Evolutionary conservation across 2,329 filamentous ascomycete genomes (phyloP).

Genomic region (Hypoxylon sp.): DNA sequence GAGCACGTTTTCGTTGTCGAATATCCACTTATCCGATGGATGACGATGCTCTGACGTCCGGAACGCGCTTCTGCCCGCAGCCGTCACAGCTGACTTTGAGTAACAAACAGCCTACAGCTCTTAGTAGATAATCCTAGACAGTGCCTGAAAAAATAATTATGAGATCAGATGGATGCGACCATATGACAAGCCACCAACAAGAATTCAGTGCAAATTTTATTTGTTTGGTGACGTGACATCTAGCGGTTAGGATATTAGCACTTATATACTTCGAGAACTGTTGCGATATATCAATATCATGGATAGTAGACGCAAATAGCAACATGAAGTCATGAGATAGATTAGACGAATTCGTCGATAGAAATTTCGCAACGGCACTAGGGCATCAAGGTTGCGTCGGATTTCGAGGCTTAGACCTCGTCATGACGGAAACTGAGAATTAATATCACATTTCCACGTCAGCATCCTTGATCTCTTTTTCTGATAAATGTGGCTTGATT

Average conservation of each 20-base stretch:
- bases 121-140: conserved; percentile 2
- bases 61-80: conserved; percentile 19
- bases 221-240: conserved; percentile 29
- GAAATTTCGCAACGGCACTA: neutral
- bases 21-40: conserved; percentile 23
- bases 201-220: neutral
- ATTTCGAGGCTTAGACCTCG: neutral
- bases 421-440: conserved; percentile 14
- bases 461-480: conserved; percentile 27
- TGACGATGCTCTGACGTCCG: conserved; percentile 29
- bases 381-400: neutral
- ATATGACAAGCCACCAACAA: conserved; percentile 5
- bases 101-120: conserved; percentile 5
- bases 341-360: neutral
- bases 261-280: neutral
- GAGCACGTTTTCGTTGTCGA: conserved; percentile 29
- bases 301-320: conserved; percentile 30
- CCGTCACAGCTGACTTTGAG: conserved; percentile 14
- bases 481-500: conserved; percentile 32
- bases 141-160: conserved; percentile 3
- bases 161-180: neutral
- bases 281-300: conserved; percentile 31
- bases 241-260: conserved; percentile 8
- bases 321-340: conserved; percentile 20
- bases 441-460: conserved; percentile 31